Evolutionary conservation across 768 basidiomycete species (phyloP).

Genomic region (Antrodiella citrinella): DNA sequence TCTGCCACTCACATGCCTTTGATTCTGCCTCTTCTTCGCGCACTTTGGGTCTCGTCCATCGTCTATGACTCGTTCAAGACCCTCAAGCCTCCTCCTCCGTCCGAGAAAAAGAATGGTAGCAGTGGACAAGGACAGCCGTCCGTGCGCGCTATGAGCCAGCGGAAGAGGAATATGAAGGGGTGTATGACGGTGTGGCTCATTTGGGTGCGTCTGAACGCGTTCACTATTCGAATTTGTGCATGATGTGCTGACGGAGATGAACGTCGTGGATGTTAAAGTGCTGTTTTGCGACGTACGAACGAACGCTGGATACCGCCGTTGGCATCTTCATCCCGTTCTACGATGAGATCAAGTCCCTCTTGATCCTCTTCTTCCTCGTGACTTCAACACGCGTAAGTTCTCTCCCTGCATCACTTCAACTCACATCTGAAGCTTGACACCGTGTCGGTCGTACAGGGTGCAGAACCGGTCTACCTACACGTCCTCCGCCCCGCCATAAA

Average conservation of each 20-base stretch:
- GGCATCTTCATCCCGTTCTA: conserved; percentile 78
- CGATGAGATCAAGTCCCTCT: conserved; percentile 69
- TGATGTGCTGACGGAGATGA: conserved; percentile 6
- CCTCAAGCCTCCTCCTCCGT: conserved; percentile 56
- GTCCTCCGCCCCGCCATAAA: conserved; percentile 71
- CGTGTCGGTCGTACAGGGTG: conserved; percentile 42
- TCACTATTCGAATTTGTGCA: conserved; percentile 21
- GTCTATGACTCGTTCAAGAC: conserved; percentile 83
- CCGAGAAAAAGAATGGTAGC: conserved; percentile 38
- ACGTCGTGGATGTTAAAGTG: conserved; percentile 74
- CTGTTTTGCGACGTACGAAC: conserved; percentile 62
- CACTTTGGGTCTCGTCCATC: conserved; percentile 68
- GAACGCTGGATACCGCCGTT: conserved; percentile 53
- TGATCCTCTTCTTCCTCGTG: conserved; percentile 64
- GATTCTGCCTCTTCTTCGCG: conserved; percentile 56
- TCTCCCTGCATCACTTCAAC: not conserved
- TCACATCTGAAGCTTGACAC: conserved; percentile 1
- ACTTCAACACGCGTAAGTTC: conserved; percentile 59
- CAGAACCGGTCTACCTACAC: conserved; percentile 80
- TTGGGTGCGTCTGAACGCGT: conserved; percentile 47
- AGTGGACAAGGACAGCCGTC: conserved; percentile 64
- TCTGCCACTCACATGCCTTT: conserved; percentile 61
- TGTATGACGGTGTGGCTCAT: conserved; percentile 79
- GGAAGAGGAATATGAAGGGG: conserved; percentile 86
- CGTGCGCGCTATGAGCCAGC: conserved; percentile 56